Base-by-base conservation (phyloP, 2,329 filamentous ascomycete species). In the Alternaria solani region DNA sequence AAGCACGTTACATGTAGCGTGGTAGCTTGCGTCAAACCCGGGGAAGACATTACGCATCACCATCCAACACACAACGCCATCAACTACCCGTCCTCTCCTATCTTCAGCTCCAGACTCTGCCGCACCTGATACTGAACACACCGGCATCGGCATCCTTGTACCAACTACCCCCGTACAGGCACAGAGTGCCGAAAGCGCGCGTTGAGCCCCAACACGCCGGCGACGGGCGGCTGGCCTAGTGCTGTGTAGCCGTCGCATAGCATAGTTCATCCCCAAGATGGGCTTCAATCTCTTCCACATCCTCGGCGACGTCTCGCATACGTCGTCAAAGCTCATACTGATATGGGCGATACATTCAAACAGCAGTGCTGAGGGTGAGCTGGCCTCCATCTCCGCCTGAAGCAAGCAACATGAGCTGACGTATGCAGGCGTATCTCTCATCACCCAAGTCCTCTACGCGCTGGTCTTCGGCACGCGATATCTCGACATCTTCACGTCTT, bases 271-370 rank as follows among this genome's bases (percentile, higher is more conserved):
- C 51, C 55, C 58, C 41, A 59, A 43, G 55, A 79, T 76, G 75
- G 64, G 64, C 53, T 79, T 80, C 67, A 81, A 81, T 67, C 69
- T 85, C 61, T 89, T 97, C 80, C 91, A 93, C 73, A 86, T 96
- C 73, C 78, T 93, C 71, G 94, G 88, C 76, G 94, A 98, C 78
- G 80, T 94, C 71, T 92, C 91, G 72, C 94, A 98, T 77, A 87
- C 92, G 46, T 84, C 88, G 49, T 95, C 93, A 58, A 97, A 97
- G 85, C 88, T 89, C 78, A 95, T 97, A 75, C 86, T 97, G 70
- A 93, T 97, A 81, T 91, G 89, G 82, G 89, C 93, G 56, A 97
- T 97, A 72, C 93, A 97, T 80, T 87, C 87, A 68, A 97, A 97
- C 76, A 87, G 87, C 75, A 95, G 91, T 77, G 91, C 93, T 48